Evolutionary conservation across 257 asterid genomes (phyloP), one percentile per base, ranked within the genome.

Genomic region (Solanum pinnatisectum): DNA sequence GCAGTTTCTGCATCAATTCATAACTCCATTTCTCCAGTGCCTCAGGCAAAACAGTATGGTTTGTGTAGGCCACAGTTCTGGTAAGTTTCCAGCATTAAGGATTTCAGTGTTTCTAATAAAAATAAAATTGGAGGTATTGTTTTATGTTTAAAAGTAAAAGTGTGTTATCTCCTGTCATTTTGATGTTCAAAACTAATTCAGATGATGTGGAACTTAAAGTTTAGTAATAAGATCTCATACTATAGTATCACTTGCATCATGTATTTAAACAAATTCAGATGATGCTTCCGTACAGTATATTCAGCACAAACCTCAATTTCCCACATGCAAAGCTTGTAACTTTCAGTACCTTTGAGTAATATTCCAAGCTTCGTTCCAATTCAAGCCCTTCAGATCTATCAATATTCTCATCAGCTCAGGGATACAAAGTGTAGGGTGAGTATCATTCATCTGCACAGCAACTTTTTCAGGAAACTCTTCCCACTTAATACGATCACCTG

Each of bases 11-110:
- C 97, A 95, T 94, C 63, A 94, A 90, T 82, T 94, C 97, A 65
- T 92, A 94, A 89, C 95, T 94, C 98, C 98, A 95, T 91, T 95
- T 95, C 93, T 95, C 98, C 89, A 95, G 91, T 68, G 98, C 98
- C 93, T 95, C 98, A 20, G 98, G 98, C 88, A 95, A 89, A 91
- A 95, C 98, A 79, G 98, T 95, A 90, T 94, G 98, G 90, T 95
- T 95, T 27, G 98, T 95, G 90, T 95, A 95, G 22, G 98, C 98
- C 90, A 95, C 97, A 86, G 98, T 94, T 91, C 98, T 95, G 95
- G 74, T 71, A 89, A 85, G 70, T 84, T 77, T 87, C 90, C 49
- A 90, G 33, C 85, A 86, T 86, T 89, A 20, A 70, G 84, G 68
- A 49, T 89, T 63, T 91, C 87, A 87, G 86, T 74, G 83, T 84